A percentile compares a stretch with the other conserved stretches of the same genome.
Conservation (phyloP, 768 basidiomycete genomes). For the Dioszegia aurantiaca region DNA sequence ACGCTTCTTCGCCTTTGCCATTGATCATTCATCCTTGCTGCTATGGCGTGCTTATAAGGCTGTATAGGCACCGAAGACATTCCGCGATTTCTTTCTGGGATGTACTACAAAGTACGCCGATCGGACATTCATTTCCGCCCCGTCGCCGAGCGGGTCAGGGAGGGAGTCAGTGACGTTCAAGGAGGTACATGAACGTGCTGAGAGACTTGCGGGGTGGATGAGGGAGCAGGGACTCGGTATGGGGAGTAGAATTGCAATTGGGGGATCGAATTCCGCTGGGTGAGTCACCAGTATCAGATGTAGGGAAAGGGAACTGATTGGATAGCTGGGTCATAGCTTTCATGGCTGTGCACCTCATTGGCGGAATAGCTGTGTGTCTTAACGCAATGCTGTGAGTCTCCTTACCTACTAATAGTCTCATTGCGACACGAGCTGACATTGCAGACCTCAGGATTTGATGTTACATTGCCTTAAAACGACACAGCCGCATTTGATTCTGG, state of each 20-base stretch:
- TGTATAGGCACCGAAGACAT: conserved; percentile 38
- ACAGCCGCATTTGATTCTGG: conserved; percentile 28
- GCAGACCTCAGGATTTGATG: conserved; percentile 24
- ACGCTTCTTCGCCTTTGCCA: conserved; percentile 1
- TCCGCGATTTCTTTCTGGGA: conserved; percentile 34
- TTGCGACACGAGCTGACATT: too few species aligned
- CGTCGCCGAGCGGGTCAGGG: neutral
- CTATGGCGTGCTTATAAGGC: too few species aligned
- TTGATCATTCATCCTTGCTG: too few species aligned
- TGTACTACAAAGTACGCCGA: conserved; percentile 23
- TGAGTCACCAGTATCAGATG: conserved; percentile 14
- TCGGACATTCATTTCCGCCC: conserved; percentile 36
- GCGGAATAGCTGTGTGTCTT: conserved; percentile 34
- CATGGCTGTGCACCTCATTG: conserved; percentile 42
- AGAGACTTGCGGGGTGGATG: conserved; percentile 35
- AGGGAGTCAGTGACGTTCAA: conserved; percentile 29
- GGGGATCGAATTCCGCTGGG: conserved; percentile 39
- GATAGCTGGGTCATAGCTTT: conserved; percentile 38
- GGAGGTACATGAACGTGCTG: conserved; percentile 25
- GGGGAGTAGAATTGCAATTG: conserved; percentile 40
- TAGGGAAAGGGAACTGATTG: neutral
- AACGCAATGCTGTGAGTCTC: conserved; percentile 49
- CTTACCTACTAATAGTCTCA: too few species aligned
- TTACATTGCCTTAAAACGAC: conserved; percentile 28
- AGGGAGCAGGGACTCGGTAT: conserved; percentile 28